Percentiles rank a stretch among this genome's conserved stretches.
Conservation (phyloP, 257 asterid species). For the Rubia yunnanensis region DNA sequence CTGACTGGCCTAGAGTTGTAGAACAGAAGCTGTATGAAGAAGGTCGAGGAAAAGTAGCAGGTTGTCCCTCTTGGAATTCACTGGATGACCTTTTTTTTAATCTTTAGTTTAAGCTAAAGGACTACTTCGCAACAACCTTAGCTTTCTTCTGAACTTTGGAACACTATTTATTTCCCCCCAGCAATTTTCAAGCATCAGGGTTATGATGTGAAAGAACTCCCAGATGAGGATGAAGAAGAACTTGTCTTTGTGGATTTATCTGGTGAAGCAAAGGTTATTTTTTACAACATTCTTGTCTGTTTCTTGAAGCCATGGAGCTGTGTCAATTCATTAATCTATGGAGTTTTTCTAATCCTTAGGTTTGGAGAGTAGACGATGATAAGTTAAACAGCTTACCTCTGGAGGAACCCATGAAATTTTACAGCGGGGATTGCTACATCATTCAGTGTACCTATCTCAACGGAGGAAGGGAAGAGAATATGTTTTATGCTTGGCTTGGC, state of each 20-base stretch:
- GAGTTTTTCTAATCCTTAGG: constrained; percentile 30
- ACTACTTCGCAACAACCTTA: not conserved
- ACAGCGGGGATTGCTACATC: constrained; percentile 79
- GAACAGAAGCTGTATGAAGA: constrained; percentile 40
- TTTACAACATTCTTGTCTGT: not conserved
- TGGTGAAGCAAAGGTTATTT: constrained; percentile 24
- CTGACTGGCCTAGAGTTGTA: constrained; percentile 54
- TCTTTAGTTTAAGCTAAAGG: not conserved
- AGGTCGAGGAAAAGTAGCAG: constrained; percentile 86
- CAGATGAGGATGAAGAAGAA: constrained; percentile 22
- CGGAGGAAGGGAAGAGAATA: constrained; percentile 52
- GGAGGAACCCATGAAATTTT: constrained; percentile 46
- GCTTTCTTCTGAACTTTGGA: not conserved
- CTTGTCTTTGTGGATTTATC: constrained; percentile 18
- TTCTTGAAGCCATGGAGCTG: not conserved
- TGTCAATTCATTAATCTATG: not conserved
- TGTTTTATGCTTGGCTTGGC: constrained; percentile 82
- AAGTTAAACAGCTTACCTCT: constrained; percentile 37
- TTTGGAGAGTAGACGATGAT: constrained; percentile 59
- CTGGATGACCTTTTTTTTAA: not conserved
- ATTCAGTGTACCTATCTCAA: constrained; percentile 57
- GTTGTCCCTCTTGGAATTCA: constrained; percentile 25
- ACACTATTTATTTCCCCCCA: constrained; percentile 12
- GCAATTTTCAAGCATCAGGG: constrained; percentile 37
- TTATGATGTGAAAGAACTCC: constrained; percentile 30